Conservation (phyloP, 495 filamentous ascomycete genomes). For the Aspergillus conjunctus region DNA sequence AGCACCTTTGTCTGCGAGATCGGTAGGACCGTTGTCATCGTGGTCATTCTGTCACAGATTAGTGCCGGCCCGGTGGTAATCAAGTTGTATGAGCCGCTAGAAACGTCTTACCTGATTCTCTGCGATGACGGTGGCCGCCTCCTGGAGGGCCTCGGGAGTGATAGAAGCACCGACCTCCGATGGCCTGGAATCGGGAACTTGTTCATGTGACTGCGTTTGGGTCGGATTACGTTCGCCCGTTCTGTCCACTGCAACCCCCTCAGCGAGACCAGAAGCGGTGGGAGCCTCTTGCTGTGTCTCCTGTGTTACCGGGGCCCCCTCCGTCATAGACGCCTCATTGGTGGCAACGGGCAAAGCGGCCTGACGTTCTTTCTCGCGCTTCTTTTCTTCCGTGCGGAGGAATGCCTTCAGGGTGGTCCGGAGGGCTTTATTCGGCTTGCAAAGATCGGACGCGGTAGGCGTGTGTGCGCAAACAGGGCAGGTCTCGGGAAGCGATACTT, state of each 20-base stretch:
- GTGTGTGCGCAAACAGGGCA: conserved; percentile 94
- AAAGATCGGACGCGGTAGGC: conserved; percentile 80
- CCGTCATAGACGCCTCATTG: conserved; percentile 26
- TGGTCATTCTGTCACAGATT: conserved; percentile 16
- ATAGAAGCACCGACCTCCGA: conserved; percentile 5
- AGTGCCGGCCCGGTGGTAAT: neutral
- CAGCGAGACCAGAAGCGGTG: conserved; percentile 1
- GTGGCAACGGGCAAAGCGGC: conserved; percentile 31
- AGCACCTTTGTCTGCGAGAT: conserved; percentile 15
- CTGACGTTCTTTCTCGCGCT: conserved; percentile 62
- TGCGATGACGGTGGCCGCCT: conserved; percentile 25
- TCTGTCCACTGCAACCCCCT: conserved; percentile 14
- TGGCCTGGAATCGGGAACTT: conserved; percentile 7
- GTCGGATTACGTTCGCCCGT: conserved; percentile 3
- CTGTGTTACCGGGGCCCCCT: conserved; percentile 24
- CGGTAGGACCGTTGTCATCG: conserved; percentile 7
- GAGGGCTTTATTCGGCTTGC: conserved; percentile 84
- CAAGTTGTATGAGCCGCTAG: neutral
- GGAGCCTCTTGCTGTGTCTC: conserved; percentile 28
- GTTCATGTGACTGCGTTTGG: conserved; percentile 17
- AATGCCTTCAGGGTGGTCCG: conserved; percentile 89
- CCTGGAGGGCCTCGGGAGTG: conserved; percentile 18
- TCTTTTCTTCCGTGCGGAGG: conserved; percentile 84
- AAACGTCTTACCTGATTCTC: conserved; percentile 21
- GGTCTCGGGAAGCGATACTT: conserved; percentile 70